Conservation (phyloP, 345 rosid genomes). For the Eucalyptus polybractea region DNA sequence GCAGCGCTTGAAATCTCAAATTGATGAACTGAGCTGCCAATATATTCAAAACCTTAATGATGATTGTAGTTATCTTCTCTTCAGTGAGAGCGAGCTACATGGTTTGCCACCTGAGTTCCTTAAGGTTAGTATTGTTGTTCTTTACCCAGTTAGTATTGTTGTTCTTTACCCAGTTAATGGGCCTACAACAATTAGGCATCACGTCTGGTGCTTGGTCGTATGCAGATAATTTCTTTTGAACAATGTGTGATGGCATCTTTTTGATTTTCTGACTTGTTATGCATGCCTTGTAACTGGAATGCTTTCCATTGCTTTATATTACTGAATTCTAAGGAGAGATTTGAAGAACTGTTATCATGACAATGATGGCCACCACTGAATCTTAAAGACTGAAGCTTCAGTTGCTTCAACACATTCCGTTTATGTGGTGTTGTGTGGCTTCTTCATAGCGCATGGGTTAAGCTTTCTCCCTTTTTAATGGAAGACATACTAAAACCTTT, state of each 20-base stretch:
- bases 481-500: not conserved
- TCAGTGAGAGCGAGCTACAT: conserved; percentile 54
- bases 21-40: conserved; percentile 59
- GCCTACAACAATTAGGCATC: not conserved
- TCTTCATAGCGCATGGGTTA: not conserved
- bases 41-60: conserved; percentile 68
- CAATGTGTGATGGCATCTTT: not conserved
- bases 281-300: not conserved
- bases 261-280: not conserved
- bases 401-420: not conserved
- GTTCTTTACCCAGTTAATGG: not conserved
- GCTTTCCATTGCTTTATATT: not conserved
- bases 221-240: not conserved
- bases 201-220: not conserved
- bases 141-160: conserved; percentile 11
- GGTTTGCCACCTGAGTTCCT: conserved; percentile 73
- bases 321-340: not conserved
- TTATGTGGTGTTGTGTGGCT: not conserved
- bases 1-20: conserved; percentile 54
- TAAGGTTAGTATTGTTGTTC: conserved; percentile 29
- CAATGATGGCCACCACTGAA: not conserved
- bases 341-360: not conserved
- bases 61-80: conserved; percentile 51
- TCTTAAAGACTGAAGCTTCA: not conserved
- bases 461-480: not conserved